Conservation (phyloP, 1,284 basidiomycete genomes). For the Pseudozyma thailandica region DNA sequence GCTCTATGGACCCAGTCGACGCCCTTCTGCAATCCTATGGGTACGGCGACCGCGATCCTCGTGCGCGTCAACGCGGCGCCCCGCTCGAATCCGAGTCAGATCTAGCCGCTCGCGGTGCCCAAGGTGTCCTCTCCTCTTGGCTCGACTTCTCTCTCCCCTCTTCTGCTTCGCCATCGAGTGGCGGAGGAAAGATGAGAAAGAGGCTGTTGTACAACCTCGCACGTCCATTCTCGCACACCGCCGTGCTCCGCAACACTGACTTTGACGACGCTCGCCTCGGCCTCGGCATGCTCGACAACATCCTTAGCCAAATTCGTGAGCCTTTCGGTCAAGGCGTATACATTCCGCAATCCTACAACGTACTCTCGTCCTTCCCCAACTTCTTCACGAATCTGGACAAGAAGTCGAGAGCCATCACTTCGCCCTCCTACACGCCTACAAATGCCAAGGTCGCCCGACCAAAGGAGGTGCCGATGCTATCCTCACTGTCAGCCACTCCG, state of each 20-base stretch:
- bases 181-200: slow-evolving; percentile 1
- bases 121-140: slow-evolving; percentile 25
- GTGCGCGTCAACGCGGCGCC: slow-evolving; percentile 22
- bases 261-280: slow-evolving; percentile 23
- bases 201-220: slow-evolving; percentile 31
- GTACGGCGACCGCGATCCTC: slow-evolving; percentile 29
- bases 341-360: slow-evolving; percentile 52
- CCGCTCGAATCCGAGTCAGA: slow-evolving; percentile 33
- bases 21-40: slow-evolving; percentile 56
- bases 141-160: slow-evolving; percentile 40
- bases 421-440: neutral
- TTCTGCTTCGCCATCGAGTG: neutral
- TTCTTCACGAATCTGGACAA: slow-evolving; percentile 44
- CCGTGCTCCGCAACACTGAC: slow-evolving; percentile 34
- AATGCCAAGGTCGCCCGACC: slow-evolving; percentile 10
- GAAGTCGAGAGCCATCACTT: slow-evolving; percentile 10
- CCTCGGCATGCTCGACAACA: slow-evolving; percentile 40
- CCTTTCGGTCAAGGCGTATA: slow-evolving; percentile 44
- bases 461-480: slow-evolving; percentile 37
- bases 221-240: slow-evolving; percentile 29
- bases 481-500: slow-evolving; percentile 48
- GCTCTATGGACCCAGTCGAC: slow-evolving; percentile 50
- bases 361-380: slow-evolving; percentile 48
- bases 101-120: slow-evolving; percentile 20
- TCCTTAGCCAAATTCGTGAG: slow-evolving; percentile 23